Evolutionary conservation across 2,329 filamentous ascomycete genomes (phyloP).

Genomic region (Aplosporella prunicola): DNA sequence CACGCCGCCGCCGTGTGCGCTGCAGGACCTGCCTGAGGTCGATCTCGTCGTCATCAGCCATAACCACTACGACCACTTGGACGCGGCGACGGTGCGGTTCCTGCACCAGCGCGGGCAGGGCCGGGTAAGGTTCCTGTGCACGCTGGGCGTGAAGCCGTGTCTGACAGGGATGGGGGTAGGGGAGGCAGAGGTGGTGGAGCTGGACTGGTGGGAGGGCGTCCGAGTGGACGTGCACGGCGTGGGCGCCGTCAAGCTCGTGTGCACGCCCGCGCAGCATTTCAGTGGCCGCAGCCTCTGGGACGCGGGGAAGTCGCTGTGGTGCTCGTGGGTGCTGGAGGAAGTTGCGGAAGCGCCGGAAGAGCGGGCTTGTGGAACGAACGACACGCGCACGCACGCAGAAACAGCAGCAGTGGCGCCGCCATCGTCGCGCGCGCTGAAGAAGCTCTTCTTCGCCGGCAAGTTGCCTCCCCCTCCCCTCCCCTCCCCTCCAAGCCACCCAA

Average conservation of each 20-base stretch:
- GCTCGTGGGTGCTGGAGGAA: constrained; percentile 36
- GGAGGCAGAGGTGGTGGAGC: constrained; percentile 33
- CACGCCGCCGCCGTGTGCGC: constrained; percentile 40
- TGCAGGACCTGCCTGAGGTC: constrained; percentile 39
- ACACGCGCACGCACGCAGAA: neutral
- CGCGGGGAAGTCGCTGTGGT: constrained; percentile 38
- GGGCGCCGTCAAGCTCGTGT: constrained; percentile 32
- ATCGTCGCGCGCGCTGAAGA: too few relatives aligned
- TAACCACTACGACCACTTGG: constrained; percentile 49
- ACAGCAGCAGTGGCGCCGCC: too few relatives aligned
- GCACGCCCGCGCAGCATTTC: constrained; percentile 40
- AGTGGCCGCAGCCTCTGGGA: constrained; percentile 35
- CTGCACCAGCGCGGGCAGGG: constrained; percentile 19
- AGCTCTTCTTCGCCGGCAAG: constrained; percentile 34
- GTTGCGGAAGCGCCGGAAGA: neutral
- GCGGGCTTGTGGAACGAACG: too few relatives aligned
- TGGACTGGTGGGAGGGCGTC: constrained; percentile 44
- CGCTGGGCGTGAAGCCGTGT: constrained; percentile 31
- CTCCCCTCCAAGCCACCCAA: neutral
- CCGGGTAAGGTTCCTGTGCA: constrained; percentile 34
- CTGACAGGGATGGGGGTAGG: constrained; percentile 28
- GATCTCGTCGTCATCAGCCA: constrained; percentile 46
- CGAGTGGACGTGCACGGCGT: constrained; percentile 24
- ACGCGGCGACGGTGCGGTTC: constrained; percentile 35
- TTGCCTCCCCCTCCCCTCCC: neutral